Conservation (phyloP, 163 green algal species). For the Chlorella variabilis region DNA sequence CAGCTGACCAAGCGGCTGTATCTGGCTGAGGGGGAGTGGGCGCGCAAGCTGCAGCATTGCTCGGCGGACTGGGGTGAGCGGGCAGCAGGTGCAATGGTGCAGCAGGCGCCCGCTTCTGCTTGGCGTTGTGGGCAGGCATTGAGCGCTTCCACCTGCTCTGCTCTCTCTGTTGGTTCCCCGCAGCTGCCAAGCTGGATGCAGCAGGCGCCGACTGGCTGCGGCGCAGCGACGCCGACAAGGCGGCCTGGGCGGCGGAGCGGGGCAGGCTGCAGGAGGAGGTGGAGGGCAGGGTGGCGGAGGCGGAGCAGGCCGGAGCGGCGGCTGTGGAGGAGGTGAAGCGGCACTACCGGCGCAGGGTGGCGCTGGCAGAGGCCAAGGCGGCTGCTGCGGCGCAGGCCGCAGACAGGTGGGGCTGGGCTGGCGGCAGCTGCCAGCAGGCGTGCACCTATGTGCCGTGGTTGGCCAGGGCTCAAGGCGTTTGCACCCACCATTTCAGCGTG, state of each 20-base stretch:
- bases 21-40: conserved; percentile 38
- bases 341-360: not conserved
- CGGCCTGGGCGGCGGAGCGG: conserved; percentile 9
- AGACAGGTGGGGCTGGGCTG: conserved; percentile 23
- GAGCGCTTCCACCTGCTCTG: not conserved
- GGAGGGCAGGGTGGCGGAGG: not conserved
- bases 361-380: conserved; percentile 1
- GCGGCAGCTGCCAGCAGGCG: too few species aligned
- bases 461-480: too few species aligned
- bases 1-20: conserved; percentile 30
- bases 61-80: conserved; percentile 19
- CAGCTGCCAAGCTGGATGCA: conserved; percentile 19
- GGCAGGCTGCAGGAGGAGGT: not conserved
- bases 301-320: not conserved
- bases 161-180: not conserved
- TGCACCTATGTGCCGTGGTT: too few species aligned
- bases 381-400: not conserved
- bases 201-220: not conserved
- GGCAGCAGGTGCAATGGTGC: not conserved
- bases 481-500: not conserved
- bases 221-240: conserved; percentile 14
- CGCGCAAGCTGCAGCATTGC: conserved; percentile 27
- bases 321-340: conserved; percentile 17
- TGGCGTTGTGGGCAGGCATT: too few species aligned
- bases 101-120: too few species aligned